Base-by-base conservation (phyloP, 2,329 filamentous ascomycete genomes). In the Biscogniauxia marginata region DNA sequence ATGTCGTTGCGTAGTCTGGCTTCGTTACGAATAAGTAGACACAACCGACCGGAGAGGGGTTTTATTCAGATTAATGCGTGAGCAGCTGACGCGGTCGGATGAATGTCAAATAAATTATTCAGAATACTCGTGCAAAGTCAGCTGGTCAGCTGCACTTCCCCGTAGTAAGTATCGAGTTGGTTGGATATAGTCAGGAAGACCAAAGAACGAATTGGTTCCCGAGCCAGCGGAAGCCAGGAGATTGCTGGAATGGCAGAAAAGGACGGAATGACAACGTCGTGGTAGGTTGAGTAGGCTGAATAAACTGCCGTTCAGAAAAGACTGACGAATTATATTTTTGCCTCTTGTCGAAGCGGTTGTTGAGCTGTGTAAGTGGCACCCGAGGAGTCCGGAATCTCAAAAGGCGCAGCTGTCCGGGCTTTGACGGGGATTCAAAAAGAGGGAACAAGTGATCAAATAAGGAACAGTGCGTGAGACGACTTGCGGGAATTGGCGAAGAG, bases 211-310 rank as follows among this genome's bases (percentile, higher is more conserved):
- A 58, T 46, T 56, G 57, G 62, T 57, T 66, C 61, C 65, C 65
- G 67, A 66, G 53, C 67, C 67, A 57, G 67, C 65, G 67, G 65
- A 67, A 64, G 57, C 62, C 61, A 65, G 55, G 55, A 60, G 44
- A 49, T 50, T 56, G 49, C 56, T 62, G 52, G 61, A 63, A 53
- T 57, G 51, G 22, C 53, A 46, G 50, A 60, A 49, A 49, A 49
- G 50, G 34, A 51, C 57, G 58, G 44, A 49, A 49, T 19, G 51
- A 61, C 59, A 55, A 53, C 48, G 52, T 57, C 53, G 39, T 51
- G 45, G 22, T 55, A 49, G 54, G 34, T 63, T 63, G 56, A 59
- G 56, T 59, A 57, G 52, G 54, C 57, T 60, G 52, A 62, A 62
- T 49, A 23, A 50, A 55, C 54, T 19, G 23, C 30, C 11, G 9